phyloP scores from a whole-genome alignment of 208 protist genomes.

The Acanthamoeba lenticulata region DNA sequence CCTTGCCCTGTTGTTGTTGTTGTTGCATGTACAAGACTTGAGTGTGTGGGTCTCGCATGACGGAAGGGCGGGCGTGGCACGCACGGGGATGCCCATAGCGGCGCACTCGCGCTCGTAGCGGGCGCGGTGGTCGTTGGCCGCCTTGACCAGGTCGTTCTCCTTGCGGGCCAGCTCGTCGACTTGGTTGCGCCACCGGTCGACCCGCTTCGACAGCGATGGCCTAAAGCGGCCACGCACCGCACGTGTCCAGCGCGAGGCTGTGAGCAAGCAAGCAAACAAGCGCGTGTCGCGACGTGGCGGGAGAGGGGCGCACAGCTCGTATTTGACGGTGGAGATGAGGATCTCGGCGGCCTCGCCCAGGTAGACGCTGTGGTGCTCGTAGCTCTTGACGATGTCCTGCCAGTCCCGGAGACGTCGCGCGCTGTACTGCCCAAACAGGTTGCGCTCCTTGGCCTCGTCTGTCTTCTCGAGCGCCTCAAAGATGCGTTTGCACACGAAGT shows the following conservation, averaged over 20 bases:
- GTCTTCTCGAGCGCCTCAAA: slow-evolving; percentile 29
- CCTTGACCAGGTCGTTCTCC: background rate
- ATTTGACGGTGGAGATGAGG: slow-evolving; percentile 59
- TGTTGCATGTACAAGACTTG: too few species aligned
- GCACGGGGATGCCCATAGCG: slow-evolving; percentile 26
- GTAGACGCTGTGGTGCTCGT: slow-evolving; percentile 19
- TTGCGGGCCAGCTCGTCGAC: slow-evolving; percentile 4
- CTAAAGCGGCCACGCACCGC: too few species aligned
- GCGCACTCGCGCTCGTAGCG: slow-evolving; percentile 25
- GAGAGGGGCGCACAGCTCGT: background rate
- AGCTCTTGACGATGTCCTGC: slow-evolving; percentile 50
- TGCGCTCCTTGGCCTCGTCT: slow-evolving; percentile 26
- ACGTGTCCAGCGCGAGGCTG: too few species aligned
- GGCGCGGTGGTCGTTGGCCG: background rate
- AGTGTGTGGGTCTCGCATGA: too few species aligned
- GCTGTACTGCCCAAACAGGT: slow-evolving; percentile 55
- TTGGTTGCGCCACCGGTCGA: slow-evolving; percentile 26
- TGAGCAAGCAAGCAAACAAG: background rate
- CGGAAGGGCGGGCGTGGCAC: background rate
- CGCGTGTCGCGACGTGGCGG: background rate
- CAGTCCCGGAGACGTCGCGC: slow-evolving; percentile 3
- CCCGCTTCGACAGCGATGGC: slow-evolving; percentile 1
- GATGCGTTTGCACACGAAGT: slow-evolving; percentile 53
- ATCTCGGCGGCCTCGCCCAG: slow-evolving; percentile 23
- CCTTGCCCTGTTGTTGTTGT: slow-evolving; percentile 24